Evolutionary conservation across 768 basidiomycete genomes (phyloP).

Genomic region (Lactarius deliciosus): DNA sequence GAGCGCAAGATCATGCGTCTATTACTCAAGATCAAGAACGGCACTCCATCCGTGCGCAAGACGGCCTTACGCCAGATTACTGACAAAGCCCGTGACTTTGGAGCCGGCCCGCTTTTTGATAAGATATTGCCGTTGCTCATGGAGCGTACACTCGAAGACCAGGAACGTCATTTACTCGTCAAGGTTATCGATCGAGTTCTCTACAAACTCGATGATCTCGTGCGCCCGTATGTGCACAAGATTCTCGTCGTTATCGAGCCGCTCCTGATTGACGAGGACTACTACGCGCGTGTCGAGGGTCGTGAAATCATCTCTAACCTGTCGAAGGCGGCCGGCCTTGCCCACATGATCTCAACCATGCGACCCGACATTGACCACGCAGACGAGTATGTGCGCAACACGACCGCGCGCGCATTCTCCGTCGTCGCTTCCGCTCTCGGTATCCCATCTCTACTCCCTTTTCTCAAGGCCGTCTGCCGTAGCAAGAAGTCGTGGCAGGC

Average conservation of each 20-base stretch:
- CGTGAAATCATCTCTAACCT: conserved; percentile 99
- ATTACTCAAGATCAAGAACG: conserved; percentile 98
- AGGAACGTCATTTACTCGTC: conserved; percentile 96
- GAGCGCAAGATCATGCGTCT: conserved; percentile 99
- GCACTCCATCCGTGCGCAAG: conserved; percentile 97
- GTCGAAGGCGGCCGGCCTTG: conserved; percentile 97
- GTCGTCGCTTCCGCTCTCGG: conserved; percentile 98
- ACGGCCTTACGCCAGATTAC: conserved; percentile 97
- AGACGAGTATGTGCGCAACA: conserved; percentile 98
- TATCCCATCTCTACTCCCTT: conserved; percentile 95
- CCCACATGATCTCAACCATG: conserved; percentile 99
- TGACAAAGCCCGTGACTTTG: conserved; percentile 98
- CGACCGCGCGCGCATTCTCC: conserved; percentile 97
- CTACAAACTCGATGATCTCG: conserved; percentile 98
- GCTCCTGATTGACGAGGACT: conserved; percentile 96
- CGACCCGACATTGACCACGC: conserved; percentile 99
- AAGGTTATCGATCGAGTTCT: conserved; percentile 99
- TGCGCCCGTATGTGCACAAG: conserved; percentile 98
- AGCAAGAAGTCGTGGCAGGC: conserved; percentile 99
- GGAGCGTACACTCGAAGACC: conserved; percentile 97
- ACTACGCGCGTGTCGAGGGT: conserved; percentile 94
- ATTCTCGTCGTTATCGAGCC: conserved; percentile 99
- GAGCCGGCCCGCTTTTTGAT: conserved; percentile 96
- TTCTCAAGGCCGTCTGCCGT: conserved; percentile 97
- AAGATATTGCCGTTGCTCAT: conserved; percentile 98